phyloP scores from a whole-genome alignment of 1,139 yeast genomes.

The Nakaseomyces delphensis region DNA sequence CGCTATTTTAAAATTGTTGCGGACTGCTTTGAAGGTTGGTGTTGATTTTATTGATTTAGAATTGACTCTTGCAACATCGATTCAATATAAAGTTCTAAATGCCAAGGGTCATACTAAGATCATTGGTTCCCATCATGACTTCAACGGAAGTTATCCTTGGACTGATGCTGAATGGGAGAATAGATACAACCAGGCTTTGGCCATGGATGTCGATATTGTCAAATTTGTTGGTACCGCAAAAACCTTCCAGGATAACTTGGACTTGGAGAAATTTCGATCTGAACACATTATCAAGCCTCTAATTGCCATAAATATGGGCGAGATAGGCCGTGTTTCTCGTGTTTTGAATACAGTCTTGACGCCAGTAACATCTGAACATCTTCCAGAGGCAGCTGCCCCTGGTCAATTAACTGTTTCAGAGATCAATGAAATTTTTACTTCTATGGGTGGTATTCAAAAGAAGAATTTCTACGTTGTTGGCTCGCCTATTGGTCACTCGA shows the following conservation, averaged over 20 bases:
- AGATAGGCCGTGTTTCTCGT: slow-evolving; percentile 66
- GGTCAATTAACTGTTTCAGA: slow-evolving; percentile 62
- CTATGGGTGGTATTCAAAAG: slow-evolving; percentile 51
- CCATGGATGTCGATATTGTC: slow-evolving; percentile 61
- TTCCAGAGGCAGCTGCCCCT: slow-evolving; percentile 66
- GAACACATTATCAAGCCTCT: slow-evolving; percentile 50
- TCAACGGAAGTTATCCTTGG: slow-evolving; percentile 58
- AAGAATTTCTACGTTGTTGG: slow-evolving; percentile 75
- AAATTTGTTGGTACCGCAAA: slow-evolving; percentile 79
- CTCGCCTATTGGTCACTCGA: slow-evolving; percentile 72
- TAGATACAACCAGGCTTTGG: slow-evolving; percentile 57
- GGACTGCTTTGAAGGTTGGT: slow-evolving; percentile 60
- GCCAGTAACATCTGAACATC: slow-evolving; percentile 65
- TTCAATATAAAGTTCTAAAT: slow-evolving; percentile 38
- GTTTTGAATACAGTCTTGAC: slow-evolving; percentile 68
- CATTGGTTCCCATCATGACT: slow-evolving; percentile 78
- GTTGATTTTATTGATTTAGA: slow-evolving; percentile 50
- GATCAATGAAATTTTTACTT: slow-evolving; percentile 50
- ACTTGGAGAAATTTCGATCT: slow-evolving; percentile 58
- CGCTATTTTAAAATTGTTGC: slow-evolving; percentile 43
- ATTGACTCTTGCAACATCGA: slow-evolving; percentile 35
- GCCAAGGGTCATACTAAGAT: slow-evolving; percentile 54
- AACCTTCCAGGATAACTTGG: slow-evolving; percentile 56
- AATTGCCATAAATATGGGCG: slow-evolving; percentile 78
- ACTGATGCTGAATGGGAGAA: slow-evolving; percentile 62